Base-by-base conservation (phyloP, 371 early-diverging fungal species). In the Sanchytrium tribonematis region DNA sequence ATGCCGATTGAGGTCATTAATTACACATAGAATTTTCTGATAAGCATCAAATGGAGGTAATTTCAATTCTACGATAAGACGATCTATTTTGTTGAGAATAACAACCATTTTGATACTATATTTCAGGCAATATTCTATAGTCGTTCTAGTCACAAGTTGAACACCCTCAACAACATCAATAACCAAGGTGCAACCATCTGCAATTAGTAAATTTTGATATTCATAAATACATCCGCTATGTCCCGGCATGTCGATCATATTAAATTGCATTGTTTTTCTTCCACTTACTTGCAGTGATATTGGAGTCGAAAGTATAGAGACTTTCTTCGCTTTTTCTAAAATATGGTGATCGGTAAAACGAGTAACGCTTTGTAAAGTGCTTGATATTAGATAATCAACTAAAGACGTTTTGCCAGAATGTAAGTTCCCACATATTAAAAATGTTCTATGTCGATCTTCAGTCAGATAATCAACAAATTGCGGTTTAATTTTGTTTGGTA, bases 91-190 rank as follows among this genome's bases (percentile, higher is more conserved):
- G 83, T 92, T 96, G 69, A 97, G 79, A 22, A 95, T 86, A 69
- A 96, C 76, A 0, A 87, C 85, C 73, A 97, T 81, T 12, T 86
- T 79, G 31, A 95, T 84, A 72, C 22, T 65, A 70, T 69, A 69
- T n/a, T 28, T 29, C 22, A 69, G 66, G 30, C 29, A 22, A 29
- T 30, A 32, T 1, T 68, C 30, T 1, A 48, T 28, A 29, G 68
- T 66, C 68, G 71, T 17, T 12, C 66, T 67, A 28, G 27, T 72
- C 31, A 27, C 30, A 67, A 0, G 30, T 71, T 28, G 28, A 72
- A 90, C 91, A 32, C 97, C 97, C 74, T 97, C 97, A 5, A 96
- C 83, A 0, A 88, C 93, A 78, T 97, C 97, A 1, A 97, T 96
- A 0, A 96, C 84, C 31, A 97, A 74, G n/a, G 88, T 88, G 5